Base-by-base conservation (phyloP, 2,329 filamentous ascomycete species). In the Cladorrhinum sp. region DNA sequence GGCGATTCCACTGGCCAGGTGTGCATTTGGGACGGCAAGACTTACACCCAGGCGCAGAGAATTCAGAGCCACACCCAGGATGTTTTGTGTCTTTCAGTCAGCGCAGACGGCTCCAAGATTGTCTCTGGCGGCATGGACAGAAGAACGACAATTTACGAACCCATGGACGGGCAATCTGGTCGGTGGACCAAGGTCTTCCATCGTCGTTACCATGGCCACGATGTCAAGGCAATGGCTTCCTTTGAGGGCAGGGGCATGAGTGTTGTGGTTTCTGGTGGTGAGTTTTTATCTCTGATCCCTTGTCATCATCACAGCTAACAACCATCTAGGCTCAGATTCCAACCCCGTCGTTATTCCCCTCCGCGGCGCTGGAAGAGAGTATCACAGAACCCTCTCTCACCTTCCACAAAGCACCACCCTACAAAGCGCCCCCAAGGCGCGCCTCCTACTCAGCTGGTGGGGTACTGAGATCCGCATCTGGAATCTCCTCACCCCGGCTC, bases 1-100 rank as follows among this genome's bases (percentile, higher is more conserved):
- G 95, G 92, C 55, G 95, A 99, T 73, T 98, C 95, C 2, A 93
- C 92, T 4, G 95, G 95, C 29, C 92, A 98, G 72, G 82, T 99
- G 45, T 88, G 91, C 66, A 91, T 98, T 71, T 99, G 93, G 89
- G 92, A 96, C 72, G 91, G 92, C 59, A 93, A 90, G 76, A 96
- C 91, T 57, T 96, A 93, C 73, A 93, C 92, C 3, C 86, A 96
- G 68, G 83, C 86, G 36, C 95, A 99, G 72, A 84, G 93, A 55
- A 85, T 99, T 58, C 88, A 92, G 70, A 87, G 89, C 24, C 95
- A 99, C 71, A 87, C 91, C 66, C 91, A 93, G 50, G 95, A 99
- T 75, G 88, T 96, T 3, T 80, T 99, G 62, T 93, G 93, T 71
- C 81, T 99, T n/a, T 88, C 91, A 2, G 85, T 87, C 27, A 96